Base-by-base conservation (phyloP, 768 basidiomycete species). In the Roridomyces roridus region DNA sequence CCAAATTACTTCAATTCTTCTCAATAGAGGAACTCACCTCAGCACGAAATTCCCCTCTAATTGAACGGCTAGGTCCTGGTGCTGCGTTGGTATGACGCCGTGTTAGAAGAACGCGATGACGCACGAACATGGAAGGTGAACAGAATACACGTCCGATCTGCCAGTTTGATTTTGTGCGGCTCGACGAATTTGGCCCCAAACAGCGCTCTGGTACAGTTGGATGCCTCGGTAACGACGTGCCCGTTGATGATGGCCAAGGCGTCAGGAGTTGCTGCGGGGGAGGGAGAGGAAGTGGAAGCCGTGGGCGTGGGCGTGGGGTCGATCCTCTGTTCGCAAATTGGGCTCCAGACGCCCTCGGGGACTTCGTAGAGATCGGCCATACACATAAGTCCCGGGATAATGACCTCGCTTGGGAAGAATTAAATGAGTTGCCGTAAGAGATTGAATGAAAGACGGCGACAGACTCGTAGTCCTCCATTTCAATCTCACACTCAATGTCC, bases 361-460 rank as follows among this genome's bases (percentile, higher is more conserved):
- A 60, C 14, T 35, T 60, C 59, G 59, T 86, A 91, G 31, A 91
- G 75, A 70, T 90, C 89, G 55, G 85, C 84, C n/a, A 82, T 83
- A 70, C 89, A 91, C 21, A 91, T 74, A 12, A 89, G 76, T 1
- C 89, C 89, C 17, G 83, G 71, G 20, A 79, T 80, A 31, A 80
- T 72, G 39, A 87, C 69, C 40, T 82, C 78, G 50, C 86, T 87
- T n/a, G 65, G 10, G 17, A 23, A 49, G 23, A n/a, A 53, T 47
- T 49, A 29, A 3, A 21, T 35, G 11, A n/a, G 65, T 29, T 11
- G 29, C 63, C n/a, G 63, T 36, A 42, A 45, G 28, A n/a, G 46
- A 20, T 49, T 36, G 31, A 37, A 46, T 41, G 34, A 40, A 40
- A 39, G 46, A 58, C 47, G 29, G 43, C 42, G 28, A 61, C 64